These are phyloP conservation scores for Leccinum proliferum DNA, from an alignment of 1,284 basidiomycete species.

Conservation along the genomic window DNA sequence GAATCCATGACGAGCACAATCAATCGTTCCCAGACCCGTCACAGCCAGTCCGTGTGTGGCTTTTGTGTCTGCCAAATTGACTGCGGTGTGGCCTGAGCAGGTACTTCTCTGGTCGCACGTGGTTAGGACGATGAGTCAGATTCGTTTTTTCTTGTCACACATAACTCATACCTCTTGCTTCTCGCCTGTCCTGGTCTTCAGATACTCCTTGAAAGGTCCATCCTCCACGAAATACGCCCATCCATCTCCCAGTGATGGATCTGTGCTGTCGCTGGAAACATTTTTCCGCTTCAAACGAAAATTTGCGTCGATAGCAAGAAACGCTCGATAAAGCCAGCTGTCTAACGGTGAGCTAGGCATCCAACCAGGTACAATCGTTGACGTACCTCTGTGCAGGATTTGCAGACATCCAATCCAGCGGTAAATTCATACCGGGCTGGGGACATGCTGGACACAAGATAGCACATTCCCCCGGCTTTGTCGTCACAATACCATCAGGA, in stretches of 20 bases:
- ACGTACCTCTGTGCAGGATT: neutral
- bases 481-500: conserved; percentile 8
- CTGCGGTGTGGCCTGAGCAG: neutral
- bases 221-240: neutral
- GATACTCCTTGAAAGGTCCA: neutral
- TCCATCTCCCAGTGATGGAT: neutral
- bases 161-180: neutral
- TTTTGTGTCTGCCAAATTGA: neutral
- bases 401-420: neutral
- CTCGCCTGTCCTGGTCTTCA: neutral
- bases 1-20: neutral
- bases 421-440: conserved; percentile 23
- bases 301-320: neutral
- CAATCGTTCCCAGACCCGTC: neutral
- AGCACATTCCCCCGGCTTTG: conserved; percentile 15
- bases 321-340: neutral
- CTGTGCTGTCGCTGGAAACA: neutral
- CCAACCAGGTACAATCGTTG: too few species aligned
- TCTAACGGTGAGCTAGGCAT: too few species aligned
- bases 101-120: neutral
- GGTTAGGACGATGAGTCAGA: neutral
- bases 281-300: neutral
- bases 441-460: conserved; percentile 31
- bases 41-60: neutral
- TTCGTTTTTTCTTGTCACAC: neutral